A percentile compares a stretch with the other conserved stretches of the same genome.
These are phyloP conservation scores for Amylostereum areolatum DNA, from an alignment of 1,284 basidiomycete genomes.

Conservation along the genomic window DNA sequence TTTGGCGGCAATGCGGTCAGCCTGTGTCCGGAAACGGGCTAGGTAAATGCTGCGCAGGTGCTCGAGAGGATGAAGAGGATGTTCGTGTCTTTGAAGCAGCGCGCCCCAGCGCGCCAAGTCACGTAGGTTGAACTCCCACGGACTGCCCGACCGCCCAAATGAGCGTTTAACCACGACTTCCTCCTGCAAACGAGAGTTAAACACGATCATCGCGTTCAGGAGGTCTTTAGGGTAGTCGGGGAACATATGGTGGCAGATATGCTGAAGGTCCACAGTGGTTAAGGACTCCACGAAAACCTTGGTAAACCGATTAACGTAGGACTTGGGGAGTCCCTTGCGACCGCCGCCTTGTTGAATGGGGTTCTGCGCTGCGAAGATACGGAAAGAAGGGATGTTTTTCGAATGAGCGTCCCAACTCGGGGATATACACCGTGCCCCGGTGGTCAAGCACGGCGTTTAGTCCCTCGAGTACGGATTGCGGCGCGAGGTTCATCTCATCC, in stretches of 20 bases:
- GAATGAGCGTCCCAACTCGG: constrained; percentile 91
- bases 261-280: constrained; percentile 69
- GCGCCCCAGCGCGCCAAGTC: constrained; percentile 91
- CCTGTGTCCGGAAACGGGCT: constrained; percentile 74
- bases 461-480: constrained; percentile 94
- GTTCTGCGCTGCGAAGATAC: constrained; percentile 98
- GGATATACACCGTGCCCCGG: constrained; percentile 91
- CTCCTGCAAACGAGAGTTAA: constrained; percentile 72
- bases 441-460: constrained; percentile 97
- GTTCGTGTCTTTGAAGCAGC: constrained; percentile 37
- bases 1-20: constrained; percentile 61
- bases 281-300: constrained; percentile 95
- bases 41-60: constrained; percentile 75
- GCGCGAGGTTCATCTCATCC: constrained; percentile 98
- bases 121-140: constrained; percentile 99
- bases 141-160: constrained; percentile 83
- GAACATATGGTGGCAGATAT: constrained; percentile 77
- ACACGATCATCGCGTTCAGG: constrained; percentile 78
- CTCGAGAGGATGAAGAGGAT: constrained; percentile 50
- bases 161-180: constrained; percentile 61
- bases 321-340: constrained; percentile 95
- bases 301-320: constrained; percentile 97
- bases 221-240: constrained; percentile 50
- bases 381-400: constrained; percentile 83
- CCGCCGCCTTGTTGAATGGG: constrained; percentile 96